Evolutionary conservation across 768 basidiomycete genomes (phyloP).

Genomic region (Kwoniella mangroviensis): DNA sequence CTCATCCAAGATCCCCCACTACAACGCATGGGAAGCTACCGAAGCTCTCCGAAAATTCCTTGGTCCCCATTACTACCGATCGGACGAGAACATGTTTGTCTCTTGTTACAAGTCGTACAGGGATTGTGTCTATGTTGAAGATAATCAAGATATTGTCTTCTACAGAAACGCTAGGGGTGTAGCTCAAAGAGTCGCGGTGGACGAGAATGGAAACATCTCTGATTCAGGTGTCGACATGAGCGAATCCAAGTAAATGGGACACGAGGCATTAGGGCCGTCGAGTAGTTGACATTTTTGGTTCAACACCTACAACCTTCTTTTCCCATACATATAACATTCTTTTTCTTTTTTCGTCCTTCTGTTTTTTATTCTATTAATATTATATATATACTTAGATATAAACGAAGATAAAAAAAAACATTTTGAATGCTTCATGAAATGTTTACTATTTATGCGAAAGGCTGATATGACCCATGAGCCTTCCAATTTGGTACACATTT

Average conservation of each 20-base stretch:
- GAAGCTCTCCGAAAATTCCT: constrained; percentile 79
- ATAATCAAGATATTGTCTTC: constrained; percentile 75
- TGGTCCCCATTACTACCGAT: constrained; percentile 61
- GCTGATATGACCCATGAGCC: too few species aligned
- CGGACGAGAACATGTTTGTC: constrained; percentile 61
- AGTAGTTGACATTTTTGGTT: background rate
- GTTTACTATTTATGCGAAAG: too few species aligned
- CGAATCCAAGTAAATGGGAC: constrained; percentile 45
- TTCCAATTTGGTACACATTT: too few species aligned
- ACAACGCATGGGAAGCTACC: constrained; percentile 79
- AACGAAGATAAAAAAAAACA: too few species aligned
- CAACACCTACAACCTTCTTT: background rate
- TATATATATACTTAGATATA: too few species aligned
- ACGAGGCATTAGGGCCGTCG: background rate
- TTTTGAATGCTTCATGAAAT: too few species aligned
- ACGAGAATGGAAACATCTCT: constrained; percentile 65
- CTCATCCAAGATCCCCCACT: constrained; percentile 94
- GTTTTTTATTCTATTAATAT: too few species aligned
- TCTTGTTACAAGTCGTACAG: constrained; percentile 72
- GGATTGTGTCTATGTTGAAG: constrained; percentile 92
- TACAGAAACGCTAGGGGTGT: constrained; percentile 73
- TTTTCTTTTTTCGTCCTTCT: too few species aligned
- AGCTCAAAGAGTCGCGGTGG: constrained; percentile 71
- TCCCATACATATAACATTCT: background rate
- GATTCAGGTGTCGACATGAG: constrained; percentile 71